Base-by-base conservation (phyloP, 2,329 filamentous ascomycete species). In the Pezicula neosporulosa region DNA sequence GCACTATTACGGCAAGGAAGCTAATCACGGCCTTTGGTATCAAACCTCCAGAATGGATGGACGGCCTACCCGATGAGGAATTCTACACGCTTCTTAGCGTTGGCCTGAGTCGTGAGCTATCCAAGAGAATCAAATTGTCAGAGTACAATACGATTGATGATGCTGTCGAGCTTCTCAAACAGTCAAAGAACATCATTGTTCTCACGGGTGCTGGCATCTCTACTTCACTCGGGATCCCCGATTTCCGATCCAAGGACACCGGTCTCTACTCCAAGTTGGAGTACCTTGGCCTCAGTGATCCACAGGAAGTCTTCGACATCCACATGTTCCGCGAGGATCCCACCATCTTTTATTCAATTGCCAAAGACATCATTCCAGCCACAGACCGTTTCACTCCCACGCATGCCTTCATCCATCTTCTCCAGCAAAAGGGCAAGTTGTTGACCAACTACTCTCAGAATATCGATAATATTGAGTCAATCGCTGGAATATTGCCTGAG, bases 381-480 rank as follows among this genome's bases (percentile, higher is more conserved):
- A 85, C 86, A 13, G 85, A 89, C 59, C 85, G 85, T 62, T 96
- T 85, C 74, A 91, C 93, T 1, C 92, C 93, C 0, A 97, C 94
- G 0, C 94, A 99, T 75, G 86, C 87, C 48, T 99, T 99, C 73
- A 95, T 99, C 64, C 83, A 85, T 33, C 78, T 97, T 61, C 80
- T 99, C 35, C 89, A 99, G 69, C 81, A 93, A 60, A 88, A 91
- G 68, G 85, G 82, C 58, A 96, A 96, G 69, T 81, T 99, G 6
- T 81, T 97, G 53, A 97, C 92, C 39, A 97, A 97, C 72, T 99
- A 97, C 74, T 96, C 94, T 0, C 94, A 99, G 68, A 99, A 99
- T 69, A 97, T 99, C 64, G 94, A 99, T 75, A 97, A 97, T 62
- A 84, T 97, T 47, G 93, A 99, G 69, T 81, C 85, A 55, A 85